Evolutionary conservation across 495 filamentous ascomycete species (phyloP).

Genomic region (Trichoderma parareesei): DNA sequence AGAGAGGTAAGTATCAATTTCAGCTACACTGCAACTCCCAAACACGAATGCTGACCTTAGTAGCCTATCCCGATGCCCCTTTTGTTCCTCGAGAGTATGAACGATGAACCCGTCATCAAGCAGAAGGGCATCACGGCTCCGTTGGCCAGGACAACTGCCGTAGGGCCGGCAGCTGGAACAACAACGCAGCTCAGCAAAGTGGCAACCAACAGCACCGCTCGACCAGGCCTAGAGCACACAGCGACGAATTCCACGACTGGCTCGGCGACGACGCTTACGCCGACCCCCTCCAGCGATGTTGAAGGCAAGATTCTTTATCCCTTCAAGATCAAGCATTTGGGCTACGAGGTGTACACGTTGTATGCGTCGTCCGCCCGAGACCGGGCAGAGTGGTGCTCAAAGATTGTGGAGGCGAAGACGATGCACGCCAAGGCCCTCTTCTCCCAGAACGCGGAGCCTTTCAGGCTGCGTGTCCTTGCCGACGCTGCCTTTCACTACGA

Average conservation of each 20-base stretch:
- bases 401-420: slow-evolving; percentile 90
- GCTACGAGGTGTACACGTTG: slow-evolving; percentile 78
- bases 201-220: slow-evolving; percentile 38
- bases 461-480: slow-evolving; percentile 83
- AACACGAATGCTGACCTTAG: slow-evolving; percentile 11
- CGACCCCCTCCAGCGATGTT: slow-evolving; percentile 36
- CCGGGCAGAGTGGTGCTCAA: slow-evolving; percentile 82
- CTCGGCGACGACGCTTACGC: slow-evolving; percentile 33
- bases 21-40: background rate
- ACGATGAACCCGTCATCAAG: slow-evolving; percentile 84
- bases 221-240: slow-evolving; percentile 54
- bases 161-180: slow-evolving; percentile 29
- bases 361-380: slow-evolving; percentile 68
- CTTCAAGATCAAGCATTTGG: slow-evolving; percentile 95
- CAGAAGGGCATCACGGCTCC: slow-evolving; percentile 73
- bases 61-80: slow-evolving; percentile 96
- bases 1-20: slow-evolving; percentile 55
- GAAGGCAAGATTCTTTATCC: slow-evolving; percentile 86
- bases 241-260: slow-evolving; percentile 47
- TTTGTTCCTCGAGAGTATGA: slow-evolving; percentile 79
- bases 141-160: slow-evolving; percentile 39
- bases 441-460: slow-evolving; percentile 92
- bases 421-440: slow-evolving; percentile 80
- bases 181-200: slow-evolving; percentile 45
- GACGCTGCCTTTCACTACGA: slow-evolving; percentile 87